A percentile compares a stretch with the other conserved stretches of the same genome.
Conservation (phyloP, 805 yeast species). For the Lipomyces japonicus region DNA sequence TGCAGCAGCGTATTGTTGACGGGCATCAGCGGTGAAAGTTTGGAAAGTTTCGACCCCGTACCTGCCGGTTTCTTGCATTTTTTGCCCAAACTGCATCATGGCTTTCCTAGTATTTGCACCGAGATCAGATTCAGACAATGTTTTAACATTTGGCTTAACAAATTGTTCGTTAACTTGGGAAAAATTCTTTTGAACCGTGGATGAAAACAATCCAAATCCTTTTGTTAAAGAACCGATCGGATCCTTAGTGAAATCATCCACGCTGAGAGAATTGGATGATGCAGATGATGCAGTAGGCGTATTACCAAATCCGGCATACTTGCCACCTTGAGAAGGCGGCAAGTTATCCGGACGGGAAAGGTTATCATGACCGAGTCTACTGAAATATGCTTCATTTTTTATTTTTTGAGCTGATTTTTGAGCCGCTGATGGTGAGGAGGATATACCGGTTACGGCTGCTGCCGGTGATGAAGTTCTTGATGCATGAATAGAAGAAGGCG, state of each 20-base stretch:
- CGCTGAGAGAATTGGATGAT: conserved; percentile 10
- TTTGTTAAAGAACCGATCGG: conserved; percentile 86
- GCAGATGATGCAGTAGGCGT: conserved; percentile 41
- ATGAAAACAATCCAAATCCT: conserved; percentile 92
- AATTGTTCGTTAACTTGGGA: conserved; percentile 82
- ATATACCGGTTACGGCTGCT: conserved; percentile 8
- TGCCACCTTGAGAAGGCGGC: conserved; percentile 94
- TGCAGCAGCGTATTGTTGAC: conserved; percentile 4
- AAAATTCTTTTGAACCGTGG: conserved; percentile 78
- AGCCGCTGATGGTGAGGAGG: conserved; percentile 1
- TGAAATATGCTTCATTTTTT: conserved; percentile 80
- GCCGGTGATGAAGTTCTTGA: conserved; percentile 24
- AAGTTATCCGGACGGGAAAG: conserved; percentile 67
- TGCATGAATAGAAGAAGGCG: conserved; percentile 29
- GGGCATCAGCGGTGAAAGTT: conserved; percentile 47
- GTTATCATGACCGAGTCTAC: conserved; percentile 69
- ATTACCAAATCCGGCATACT: conserved; percentile 86
- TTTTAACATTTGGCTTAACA: conserved; percentile 85
- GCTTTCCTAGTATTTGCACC: conserved; percentile 83
- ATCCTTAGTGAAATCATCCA: conserved; percentile 50
- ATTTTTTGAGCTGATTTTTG: conserved; percentile 37
- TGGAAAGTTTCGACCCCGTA: conserved; percentile 68
- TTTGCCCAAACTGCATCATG: conserved; percentile 95
- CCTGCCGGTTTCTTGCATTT: conserved; percentile 81
- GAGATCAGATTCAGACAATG: conserved; percentile 72